phyloP scores from a whole-genome alignment of 352 stramenopile species.

The Pythium chondricola region DNA sequence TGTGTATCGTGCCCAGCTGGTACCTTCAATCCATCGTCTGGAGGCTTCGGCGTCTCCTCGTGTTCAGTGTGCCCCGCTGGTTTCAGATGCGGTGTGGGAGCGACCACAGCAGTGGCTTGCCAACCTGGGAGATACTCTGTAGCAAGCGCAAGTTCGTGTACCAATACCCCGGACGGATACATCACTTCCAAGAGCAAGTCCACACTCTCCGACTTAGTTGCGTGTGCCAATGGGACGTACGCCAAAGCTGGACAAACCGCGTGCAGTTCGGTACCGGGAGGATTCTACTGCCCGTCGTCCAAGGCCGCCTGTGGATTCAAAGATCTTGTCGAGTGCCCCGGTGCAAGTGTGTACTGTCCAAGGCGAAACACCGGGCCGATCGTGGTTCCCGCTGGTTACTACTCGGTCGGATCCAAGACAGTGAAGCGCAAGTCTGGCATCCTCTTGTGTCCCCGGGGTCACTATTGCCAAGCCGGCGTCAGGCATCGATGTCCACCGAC shows the following conservation, averaged over 20 bases:
- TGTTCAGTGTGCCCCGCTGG: conserved; percentile 41
- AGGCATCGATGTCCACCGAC: conserved; percentile 36
- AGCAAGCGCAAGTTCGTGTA: conserved; percentile 23
- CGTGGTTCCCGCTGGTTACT: conserved; percentile 35
- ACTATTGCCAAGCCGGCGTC: conserved; percentile 39
- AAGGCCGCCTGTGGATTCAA: conserved; percentile 26
- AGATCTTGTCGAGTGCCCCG: conserved; percentile 30
- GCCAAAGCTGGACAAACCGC: conserved; percentile 40
- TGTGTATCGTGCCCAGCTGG: conserved; percentile 34
- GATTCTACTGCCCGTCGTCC: conserved; percentile 32
- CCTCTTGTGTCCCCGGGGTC: conserved; percentile 36
- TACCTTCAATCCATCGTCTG: conserved; percentile 36
- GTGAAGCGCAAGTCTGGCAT: conserved; percentile 18
- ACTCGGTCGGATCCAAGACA: conserved; percentile 36
- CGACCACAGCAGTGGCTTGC: conserved; percentile 23
- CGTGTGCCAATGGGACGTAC: conserved; percentile 45
- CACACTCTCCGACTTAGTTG: conserved; percentile 22
- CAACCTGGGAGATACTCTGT: conserved; percentile 31
- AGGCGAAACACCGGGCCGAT: conserved; percentile 29
- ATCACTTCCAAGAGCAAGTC: conserved; percentile 22
- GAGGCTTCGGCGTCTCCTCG: conserved; percentile 12
- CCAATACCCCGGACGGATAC: conserved; percentile 40
- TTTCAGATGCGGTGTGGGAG: conserved; percentile 28
- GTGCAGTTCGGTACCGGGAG: conserved; percentile 33
- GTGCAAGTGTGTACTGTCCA: conserved; percentile 38